Evolutionary conservation across 306 rosid species (phyloP), one percentile per base, ranked within the genome.

Genomic region (Vigna hirtella): DNA sequence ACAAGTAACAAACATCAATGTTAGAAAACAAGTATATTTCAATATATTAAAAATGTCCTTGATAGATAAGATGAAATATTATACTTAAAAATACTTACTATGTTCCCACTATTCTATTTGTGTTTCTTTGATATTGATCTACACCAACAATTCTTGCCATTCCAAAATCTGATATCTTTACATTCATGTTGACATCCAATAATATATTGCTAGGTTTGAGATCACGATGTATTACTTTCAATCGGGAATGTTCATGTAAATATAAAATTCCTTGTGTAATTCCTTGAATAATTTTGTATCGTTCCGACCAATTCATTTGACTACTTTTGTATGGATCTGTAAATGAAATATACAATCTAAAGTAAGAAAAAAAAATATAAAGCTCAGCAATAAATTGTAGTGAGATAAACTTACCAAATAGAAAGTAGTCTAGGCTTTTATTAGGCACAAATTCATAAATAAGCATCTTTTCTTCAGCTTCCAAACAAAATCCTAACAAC

Each of bases 151-250:
- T 77, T 61, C 84, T 85, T 40, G 93, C 91, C 85, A 84, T 81
- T 0, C 95, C 95, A 61, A 90, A 92, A 12, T 92, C 90, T n/a
- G 88, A 83, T 6, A 90, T 88, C 56, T 88, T 90, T 16, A 91
- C 75, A 52, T 90, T 81, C 87, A 92, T 79, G 1, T 84, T 53
- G 1, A 15, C 48, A 62, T 86, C 97, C 58, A 89, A 58, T 4
- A 91, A 79, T 2, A 91, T 45, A 47, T 89, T 91, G 17, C 93
- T 88, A 4, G 88, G 79, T 79, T 91, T 91, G 1, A 91, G 85
- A 77, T 91, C 93, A 14, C 87, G 87, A 5, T 89, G 89, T 7
- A 91, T 87, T 12, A 89, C 83, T 78, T 78, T 86, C 24, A 91
- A 73, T 0, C 82, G 67, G 16, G 91, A 91, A 53, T 91, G 89